These are phyloP conservation scores for Podospora appendiculata DNA, from an alignment of 495 filamentous ascomycete species.

Conservation along the genomic window DNA sequence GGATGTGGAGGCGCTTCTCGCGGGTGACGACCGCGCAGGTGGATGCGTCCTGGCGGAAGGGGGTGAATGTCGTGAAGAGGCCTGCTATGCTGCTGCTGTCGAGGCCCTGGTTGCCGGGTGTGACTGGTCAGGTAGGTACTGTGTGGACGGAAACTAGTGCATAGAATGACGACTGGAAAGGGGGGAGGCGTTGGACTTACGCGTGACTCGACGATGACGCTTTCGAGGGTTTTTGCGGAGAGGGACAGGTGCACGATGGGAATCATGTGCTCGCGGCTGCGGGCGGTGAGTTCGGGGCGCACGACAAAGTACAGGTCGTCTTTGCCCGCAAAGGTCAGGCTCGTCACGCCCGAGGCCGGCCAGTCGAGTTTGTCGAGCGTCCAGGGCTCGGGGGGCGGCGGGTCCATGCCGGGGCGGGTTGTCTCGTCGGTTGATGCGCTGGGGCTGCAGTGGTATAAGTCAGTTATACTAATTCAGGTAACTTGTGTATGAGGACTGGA, in stretches of 20 bases:
- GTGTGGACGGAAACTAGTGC: too few relatives aligned
- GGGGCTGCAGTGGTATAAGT: too few relatives aligned
- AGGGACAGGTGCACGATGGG: constrained; percentile 2
- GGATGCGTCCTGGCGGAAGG: constrained; percentile 8
- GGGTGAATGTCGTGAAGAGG: constrained; percentile 25
- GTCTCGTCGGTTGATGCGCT: too few relatives aligned
- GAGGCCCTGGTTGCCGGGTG: constrained; percentile 13
- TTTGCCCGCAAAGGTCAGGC: constrained; percentile 18
- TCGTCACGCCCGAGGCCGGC: constrained; percentile 15
- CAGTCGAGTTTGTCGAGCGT: constrained; percentile 8
- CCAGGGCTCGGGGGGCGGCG: neutral
- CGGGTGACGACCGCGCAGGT: constrained; percentile 22
- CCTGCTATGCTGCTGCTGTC: constrained; percentile 17
- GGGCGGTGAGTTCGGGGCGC: constrained; percentile 16
- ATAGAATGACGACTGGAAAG: neutral
- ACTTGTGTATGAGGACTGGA: too few relatives aligned
- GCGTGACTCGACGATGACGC: constrained; percentile 3
- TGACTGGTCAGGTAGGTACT: too few relatives aligned
- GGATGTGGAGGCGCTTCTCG: constrained; percentile 20
- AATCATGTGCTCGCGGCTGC: constrained; percentile 7
- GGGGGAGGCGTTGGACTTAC: constrained; percentile 3
- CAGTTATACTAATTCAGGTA: too few relatives aligned
- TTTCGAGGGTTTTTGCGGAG: neutral
- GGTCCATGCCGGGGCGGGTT: too few relatives aligned
- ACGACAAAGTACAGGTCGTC: constrained; percentile 18